Percentiles rank a stretch among this genome's conserved stretches.
Conservation (phyloP, 306 rosid genomes). For the Pachyrhizus erosus region DNA sequence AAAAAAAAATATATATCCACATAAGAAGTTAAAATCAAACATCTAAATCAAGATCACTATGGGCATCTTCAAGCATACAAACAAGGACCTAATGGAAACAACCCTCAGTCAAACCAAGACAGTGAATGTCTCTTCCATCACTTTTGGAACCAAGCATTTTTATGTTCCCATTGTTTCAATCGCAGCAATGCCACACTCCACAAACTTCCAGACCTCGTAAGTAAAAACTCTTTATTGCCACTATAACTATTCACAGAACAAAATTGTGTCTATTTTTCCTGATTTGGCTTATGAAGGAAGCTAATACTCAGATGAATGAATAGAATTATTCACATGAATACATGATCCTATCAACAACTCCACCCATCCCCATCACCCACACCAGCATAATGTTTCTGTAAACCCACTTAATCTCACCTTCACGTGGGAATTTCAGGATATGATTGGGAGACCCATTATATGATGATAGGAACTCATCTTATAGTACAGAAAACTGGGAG, state of each 20-base stretch:
- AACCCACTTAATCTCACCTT: neutral
- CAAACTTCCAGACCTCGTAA: conserved; percentile 7
- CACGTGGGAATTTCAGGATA: neutral
- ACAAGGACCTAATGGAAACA: neutral
- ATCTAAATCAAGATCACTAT: neutral
- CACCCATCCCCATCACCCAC: neutral
- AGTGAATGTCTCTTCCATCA: neutral
- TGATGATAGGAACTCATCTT: no score
- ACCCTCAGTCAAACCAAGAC: neutral
- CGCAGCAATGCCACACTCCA: neutral
- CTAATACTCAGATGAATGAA: no score
- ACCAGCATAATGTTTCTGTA: neutral
- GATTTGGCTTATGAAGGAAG: no score
- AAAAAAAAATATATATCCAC: no score
- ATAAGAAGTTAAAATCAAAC: neutral
- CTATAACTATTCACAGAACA: no score
- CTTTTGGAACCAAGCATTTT: neutral
- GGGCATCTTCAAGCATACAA: neutral
- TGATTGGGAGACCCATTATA: neutral
- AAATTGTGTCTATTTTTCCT: no score
- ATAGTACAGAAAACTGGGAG: neutral
- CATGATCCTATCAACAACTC: no score
- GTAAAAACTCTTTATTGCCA: neutral
- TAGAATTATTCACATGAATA: no score
- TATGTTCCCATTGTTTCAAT: conserved; percentile 18